Conservation (phyloP, 331 rosid species). For the Telfairia occidentalis region DNA sequence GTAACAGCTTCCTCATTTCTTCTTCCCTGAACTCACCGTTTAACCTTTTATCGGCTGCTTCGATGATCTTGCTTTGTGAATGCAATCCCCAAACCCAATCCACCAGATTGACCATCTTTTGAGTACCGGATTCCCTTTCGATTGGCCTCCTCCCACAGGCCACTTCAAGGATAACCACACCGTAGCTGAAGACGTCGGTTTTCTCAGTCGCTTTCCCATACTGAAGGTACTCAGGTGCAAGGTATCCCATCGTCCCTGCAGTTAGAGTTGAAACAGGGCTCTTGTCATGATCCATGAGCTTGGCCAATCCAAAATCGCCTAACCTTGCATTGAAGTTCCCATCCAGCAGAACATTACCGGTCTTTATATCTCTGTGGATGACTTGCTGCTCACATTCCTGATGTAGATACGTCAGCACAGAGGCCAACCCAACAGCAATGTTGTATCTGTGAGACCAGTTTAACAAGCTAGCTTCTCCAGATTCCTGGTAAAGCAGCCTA, state of each 20-base stretch:
- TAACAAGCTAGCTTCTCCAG: constrained; percentile 19
- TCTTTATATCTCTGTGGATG: constrained; percentile 68
- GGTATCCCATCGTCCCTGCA: constrained; percentile 82
- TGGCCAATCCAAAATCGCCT: constrained; percentile 84
- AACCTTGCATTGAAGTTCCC: constrained; percentile 46
- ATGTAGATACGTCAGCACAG: constrained; percentile 60
- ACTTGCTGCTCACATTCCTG: constrained; percentile 82
- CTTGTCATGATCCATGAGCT: constrained; percentile 79
- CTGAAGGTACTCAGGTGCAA: constrained; percentile 83
- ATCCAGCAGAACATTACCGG: constrained; percentile 56
- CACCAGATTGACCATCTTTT: constrained; percentile 61
- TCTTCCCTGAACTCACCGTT: constrained; percentile 45
- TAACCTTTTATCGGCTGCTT: constrained; percentile 57
- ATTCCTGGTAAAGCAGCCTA: constrained; percentile 38
- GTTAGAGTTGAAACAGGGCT: constrained; percentile 73
- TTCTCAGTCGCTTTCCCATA: constrained; percentile 76
- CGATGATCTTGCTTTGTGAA: constrained; percentile 47
- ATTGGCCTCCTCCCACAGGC: constrained; percentile 88
- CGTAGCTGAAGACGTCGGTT: constrained; percentile 65
- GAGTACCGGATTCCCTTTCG: constrained; percentile 33
- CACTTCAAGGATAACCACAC: constrained; percentile 64
- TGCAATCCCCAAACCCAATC: constrained; percentile 82
- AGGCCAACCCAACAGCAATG: constrained; percentile 65
- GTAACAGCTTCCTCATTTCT: constrained; percentile 50
- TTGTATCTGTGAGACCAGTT: constrained; percentile 52